Conservation (phyloP, 176 grass and related monocot species). For the Oryza meridionalis region DNA sequence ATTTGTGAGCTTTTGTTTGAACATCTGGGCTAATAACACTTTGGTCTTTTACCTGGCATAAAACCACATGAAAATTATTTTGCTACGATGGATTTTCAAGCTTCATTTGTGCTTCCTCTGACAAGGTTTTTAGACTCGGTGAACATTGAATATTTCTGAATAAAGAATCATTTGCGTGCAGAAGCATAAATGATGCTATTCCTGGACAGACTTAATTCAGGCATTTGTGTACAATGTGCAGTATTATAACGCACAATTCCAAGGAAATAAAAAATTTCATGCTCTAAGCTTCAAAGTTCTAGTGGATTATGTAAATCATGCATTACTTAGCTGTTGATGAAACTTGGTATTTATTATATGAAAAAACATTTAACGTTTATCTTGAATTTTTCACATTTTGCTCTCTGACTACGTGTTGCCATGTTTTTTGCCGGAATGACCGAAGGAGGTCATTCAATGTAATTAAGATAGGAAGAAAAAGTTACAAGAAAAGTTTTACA, state of each 20-base stretch:
- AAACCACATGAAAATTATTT: background rate
- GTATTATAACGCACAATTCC: background rate
- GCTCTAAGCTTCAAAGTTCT: conserved; percentile 25
- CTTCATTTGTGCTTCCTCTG: background rate
- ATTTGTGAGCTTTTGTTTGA: background rate
- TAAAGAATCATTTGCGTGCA: background rate
- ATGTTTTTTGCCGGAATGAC: too few species aligned
- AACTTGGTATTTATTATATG: conserved; percentile 18
- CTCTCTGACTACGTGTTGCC: background rate
- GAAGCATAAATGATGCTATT: background rate
- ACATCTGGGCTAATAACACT: background rate
- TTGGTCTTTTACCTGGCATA: background rate
- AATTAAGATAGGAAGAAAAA: too few species aligned
- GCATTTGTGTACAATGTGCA: conserved; percentile 1
- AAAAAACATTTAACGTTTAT: background rate
- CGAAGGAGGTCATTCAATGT: too few species aligned
- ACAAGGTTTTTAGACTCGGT: background rate
- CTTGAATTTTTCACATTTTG: background rate
- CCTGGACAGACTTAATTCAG: background rate
- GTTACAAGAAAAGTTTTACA: too few species aligned
- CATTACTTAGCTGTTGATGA: conserved; percentile 8
- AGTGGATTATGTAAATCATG: conserved; percentile 33
- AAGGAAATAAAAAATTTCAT: conserved; percentile 31
- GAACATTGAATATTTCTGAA: conserved; percentile 32
- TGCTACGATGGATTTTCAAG: background rate